phyloP scores from a whole-genome alignment of 2,329 filamentous ascomycete genomes.

The Pseudocercospora fijiensis region DNA sequence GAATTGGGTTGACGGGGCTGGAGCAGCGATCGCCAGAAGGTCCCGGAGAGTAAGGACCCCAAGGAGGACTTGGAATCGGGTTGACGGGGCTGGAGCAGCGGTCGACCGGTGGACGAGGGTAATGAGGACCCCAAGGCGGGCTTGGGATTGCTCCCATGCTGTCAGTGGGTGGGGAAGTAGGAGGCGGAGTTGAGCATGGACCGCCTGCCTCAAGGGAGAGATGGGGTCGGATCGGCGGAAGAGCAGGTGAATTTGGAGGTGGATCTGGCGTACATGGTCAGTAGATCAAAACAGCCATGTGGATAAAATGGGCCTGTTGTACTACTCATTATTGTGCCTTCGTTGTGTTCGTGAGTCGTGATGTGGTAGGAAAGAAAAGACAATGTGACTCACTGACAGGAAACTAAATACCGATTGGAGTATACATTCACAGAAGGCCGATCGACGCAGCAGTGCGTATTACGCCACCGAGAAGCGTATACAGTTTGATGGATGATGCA shows the following conservation, averaged over 20 bases:
- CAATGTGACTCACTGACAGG: background rate
- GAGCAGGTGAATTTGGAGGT: constrained; percentile 1
- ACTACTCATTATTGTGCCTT: background rate
- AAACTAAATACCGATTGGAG: background rate
- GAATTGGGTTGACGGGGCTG: background rate
- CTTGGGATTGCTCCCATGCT: background rate
- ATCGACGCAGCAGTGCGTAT: background rate
- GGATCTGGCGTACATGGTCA: background rate
- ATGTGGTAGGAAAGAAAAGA: background rate
- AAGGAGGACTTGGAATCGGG: background rate
- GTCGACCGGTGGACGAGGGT: background rate
- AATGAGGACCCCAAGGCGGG: background rate
- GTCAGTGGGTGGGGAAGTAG: background rate
- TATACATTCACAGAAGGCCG: background rate
- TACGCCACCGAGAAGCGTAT: background rate
- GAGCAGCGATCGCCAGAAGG: background rate
- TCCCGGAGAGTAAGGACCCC: background rate
- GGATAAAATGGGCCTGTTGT: background rate
- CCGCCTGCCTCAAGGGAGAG: background rate
- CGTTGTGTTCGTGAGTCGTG: background rate
- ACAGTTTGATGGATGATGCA: background rate
- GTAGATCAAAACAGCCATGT: background rate
- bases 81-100: background rate
- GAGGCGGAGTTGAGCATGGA: background rate
- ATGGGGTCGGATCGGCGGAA: background rate